Conservation (phyloP, 2,329 filamentous ascomycete genomes). For the Chaetomiaceae sp. region DNA sequence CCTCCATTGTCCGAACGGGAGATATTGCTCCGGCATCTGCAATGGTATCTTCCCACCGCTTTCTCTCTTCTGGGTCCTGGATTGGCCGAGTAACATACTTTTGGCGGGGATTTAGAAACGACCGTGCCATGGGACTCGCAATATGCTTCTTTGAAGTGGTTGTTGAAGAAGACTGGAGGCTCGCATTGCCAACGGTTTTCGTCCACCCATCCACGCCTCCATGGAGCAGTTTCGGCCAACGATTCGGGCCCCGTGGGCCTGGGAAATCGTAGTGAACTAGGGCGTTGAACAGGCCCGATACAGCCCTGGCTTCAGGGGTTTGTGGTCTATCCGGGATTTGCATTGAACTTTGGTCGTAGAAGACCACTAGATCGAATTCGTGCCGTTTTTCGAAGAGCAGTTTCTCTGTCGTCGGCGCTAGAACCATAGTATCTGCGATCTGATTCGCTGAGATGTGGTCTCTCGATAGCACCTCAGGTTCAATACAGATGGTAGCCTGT, state of each 20-base stretch:
- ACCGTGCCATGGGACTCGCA: slow-evolving; percentile 23
- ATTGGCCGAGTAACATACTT: slow-evolving; percentile 60
- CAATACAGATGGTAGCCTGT: slow-evolving; percentile 80
- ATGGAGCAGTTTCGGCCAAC: slow-evolving; percentile 69
- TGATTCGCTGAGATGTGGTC: slow-evolving; percentile 60
- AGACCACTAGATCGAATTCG: slow-evolving; percentile 81
- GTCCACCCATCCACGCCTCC: slow-evolving; percentile 86
- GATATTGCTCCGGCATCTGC: slow-evolving; percentile 47
- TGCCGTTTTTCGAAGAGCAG: slow-evolving; percentile 66
- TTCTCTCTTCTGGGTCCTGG: slow-evolving; percentile 70
- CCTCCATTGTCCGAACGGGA: slow-evolving; percentile 70
- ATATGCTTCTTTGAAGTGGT: slow-evolving; percentile 15
- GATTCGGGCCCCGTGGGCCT: slow-evolving; percentile 14
- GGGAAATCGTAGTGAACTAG: slow-evolving; percentile 77
- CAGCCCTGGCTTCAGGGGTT: slow-evolving; percentile 40
- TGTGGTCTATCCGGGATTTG: slow-evolving; percentile 43
- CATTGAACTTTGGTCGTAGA: slow-evolving; percentile 72
- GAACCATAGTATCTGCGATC: slow-evolving; percentile 62
- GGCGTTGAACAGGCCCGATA: slow-evolving; percentile 72
- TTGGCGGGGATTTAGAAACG: slow-evolving; percentile 36
- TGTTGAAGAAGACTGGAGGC: slow-evolving; percentile 45
- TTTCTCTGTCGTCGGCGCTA: slow-evolving; percentile 72
- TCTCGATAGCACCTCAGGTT: slow-evolving; percentile 68
- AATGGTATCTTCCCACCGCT: slow-evolving; percentile 73
- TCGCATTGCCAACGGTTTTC: slow-evolving; percentile 69